Evolutionary conservation across 2,329 filamentous ascomycete genomes (phyloP).

Genomic region (Leptographium galeiforme): DNA sequence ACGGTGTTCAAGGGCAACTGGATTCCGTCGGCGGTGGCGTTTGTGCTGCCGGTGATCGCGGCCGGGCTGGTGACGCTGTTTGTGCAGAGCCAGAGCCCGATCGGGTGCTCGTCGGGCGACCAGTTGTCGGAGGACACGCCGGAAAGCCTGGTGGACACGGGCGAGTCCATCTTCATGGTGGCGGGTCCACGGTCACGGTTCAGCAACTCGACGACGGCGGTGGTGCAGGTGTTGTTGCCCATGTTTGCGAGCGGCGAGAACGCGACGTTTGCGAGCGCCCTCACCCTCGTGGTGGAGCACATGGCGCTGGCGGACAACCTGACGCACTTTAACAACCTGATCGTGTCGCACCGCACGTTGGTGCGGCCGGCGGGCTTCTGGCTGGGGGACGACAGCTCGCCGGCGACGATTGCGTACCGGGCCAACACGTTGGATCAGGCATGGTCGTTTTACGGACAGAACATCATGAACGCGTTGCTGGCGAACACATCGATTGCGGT

Average conservation of each 20-base stretch:
- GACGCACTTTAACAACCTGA: constrained; percentile 52
- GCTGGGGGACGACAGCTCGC: constrained; percentile 45
- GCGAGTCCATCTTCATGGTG: constrained; percentile 24
- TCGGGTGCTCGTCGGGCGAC: constrained; percentile 37
- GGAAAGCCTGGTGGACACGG: constrained; percentile 23
- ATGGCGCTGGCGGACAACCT: constrained; percentile 48
- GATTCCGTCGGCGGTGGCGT: constrained; percentile 59
- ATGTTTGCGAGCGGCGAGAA: constrained; percentile 18
- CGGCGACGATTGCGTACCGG: constrained; percentile 58
- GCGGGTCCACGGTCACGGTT: constrained; percentile 31
- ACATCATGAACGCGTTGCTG: constrained; percentile 51
- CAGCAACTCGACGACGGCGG: constrained; percentile 12
- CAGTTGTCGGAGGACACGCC: constrained; percentile 29
- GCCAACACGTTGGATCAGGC: constrained; percentile 45
- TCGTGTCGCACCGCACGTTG: constrained; percentile 48
- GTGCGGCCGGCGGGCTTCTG: constrained; percentile 72
- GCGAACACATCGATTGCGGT: constrained; percentile 56
- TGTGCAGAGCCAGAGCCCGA: constrained; percentile 41
- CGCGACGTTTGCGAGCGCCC: constrained; percentile 1
- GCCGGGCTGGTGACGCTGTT: constrained; percentile 70
- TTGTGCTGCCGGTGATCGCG: constrained; percentile 66
- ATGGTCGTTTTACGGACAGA: constrained; percentile 49
- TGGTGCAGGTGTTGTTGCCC: constrained; percentile 25
- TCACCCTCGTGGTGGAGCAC: constrained; percentile 10
- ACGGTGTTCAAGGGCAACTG: constrained; percentile 69